Conservation (phyloP, 441 rosid species). For the Corymbia citriodora region DNA sequence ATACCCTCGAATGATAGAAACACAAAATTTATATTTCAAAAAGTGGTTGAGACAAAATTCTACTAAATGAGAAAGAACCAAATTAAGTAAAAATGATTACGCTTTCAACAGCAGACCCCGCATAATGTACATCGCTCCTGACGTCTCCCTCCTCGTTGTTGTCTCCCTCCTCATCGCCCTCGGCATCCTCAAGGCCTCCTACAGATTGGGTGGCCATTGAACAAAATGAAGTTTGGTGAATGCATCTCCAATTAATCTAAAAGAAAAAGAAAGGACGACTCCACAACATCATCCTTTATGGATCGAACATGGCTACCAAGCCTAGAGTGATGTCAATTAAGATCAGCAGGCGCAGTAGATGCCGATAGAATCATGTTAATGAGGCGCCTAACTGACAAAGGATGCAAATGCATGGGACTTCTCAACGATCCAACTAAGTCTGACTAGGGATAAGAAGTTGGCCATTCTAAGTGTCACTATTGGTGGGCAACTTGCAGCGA, state of each 20-base stretch:
- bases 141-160: conserved; percentile 4
- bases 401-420: neutral
- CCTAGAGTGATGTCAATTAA: neutral
- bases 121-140: conserved; percentile 81
- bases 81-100: conserved; percentile 12
- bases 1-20: neutral
- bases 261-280: neutral
- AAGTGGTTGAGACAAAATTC: neutral
- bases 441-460: neutral
- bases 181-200: conserved; percentile 56
- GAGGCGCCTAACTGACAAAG: neutral
- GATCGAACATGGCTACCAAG: neutral
- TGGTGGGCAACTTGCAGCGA: neutral
- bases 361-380: neutral
- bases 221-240: neutral
- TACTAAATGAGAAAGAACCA: neutral
- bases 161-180: conserved; percentile 36
- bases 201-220: conserved; percentile 75
- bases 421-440: neutral
- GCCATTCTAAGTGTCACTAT: neutral
- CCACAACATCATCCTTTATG: neutral
- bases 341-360: neutral
- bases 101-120: conserved; percentile 76
- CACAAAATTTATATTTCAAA: neutral
- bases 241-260: neutral